A percentile compares a stretch with the other conserved stretches of the same genome.
Conservation (phyloP, 805 yeast genomes). For the Candida schatavii region DNA sequence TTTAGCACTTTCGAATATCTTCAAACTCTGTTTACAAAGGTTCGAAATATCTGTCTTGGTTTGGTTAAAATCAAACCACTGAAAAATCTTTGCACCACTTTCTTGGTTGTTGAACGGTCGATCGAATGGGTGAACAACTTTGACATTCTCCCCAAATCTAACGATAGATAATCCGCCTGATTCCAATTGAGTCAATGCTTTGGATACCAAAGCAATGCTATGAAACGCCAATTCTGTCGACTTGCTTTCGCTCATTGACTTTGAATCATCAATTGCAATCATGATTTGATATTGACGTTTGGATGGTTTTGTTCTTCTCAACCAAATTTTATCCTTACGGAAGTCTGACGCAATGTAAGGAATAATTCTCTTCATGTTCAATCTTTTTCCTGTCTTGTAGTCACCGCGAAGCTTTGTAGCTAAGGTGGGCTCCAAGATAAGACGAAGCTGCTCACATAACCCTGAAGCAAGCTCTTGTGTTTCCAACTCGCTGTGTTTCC, state of each 20-base stretch:
- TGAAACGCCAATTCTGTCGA: conserved; percentile 91
- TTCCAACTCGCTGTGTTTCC: conserved; percentile 81
- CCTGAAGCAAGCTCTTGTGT: conserved; percentile 86
- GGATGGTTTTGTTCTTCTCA: conserved; percentile 94
- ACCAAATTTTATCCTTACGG: conserved; percentile 97
- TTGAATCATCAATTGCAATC: conserved; percentile 97
- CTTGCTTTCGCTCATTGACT: conserved; percentile 93
- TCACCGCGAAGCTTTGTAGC: conserved; percentile 96
- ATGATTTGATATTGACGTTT: conserved; percentile 96
- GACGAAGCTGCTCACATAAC: conserved; percentile 86
- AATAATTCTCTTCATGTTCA: conserved; percentile 95
- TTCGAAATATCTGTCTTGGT: conserved; percentile 78
- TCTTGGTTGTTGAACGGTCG: conserved; percentile 73
- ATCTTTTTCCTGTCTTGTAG: conserved; percentile 93
- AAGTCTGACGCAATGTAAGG: conserved; percentile 97
- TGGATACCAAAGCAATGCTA: conserved; percentile 88
- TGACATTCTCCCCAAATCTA: conserved; percentile 81
- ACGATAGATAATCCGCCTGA: conserved; percentile 91
- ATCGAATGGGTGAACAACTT: conserved; percentile 86
- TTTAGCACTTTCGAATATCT: conserved; percentile 63
- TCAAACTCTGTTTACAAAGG: conserved; percentile 69
- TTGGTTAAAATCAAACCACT: conserved; percentile 88
- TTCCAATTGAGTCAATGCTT: conserved; percentile 90
- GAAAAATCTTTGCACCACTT: conserved; percentile 80
- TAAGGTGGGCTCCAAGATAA: conserved; percentile 90